Base-by-base conservation (phyloP, 805 yeast species). In the Candida boleticola region DNA sequence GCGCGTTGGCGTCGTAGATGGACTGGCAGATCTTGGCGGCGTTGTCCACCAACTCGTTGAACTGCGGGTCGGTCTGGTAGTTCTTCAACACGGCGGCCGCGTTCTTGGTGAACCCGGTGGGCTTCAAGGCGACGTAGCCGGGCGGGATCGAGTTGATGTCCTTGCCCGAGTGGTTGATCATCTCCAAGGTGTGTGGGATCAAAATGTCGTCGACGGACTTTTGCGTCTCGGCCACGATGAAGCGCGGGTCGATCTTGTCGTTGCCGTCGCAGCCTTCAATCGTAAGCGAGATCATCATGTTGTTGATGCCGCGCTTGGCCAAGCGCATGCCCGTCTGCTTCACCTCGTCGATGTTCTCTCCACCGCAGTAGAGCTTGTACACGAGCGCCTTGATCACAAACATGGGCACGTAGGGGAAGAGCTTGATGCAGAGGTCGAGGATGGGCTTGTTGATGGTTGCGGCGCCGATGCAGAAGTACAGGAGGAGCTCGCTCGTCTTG, bases 201-300 rank as follows among this genome's bases (percentile, higher is more conserved):
- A 85, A 68, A 33, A 89, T 81, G 33, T 81, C 76, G 36, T 74
- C 75, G 39, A 90, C 75, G 10, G 95, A 85, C 36, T 71, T 68
- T 44, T 79, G 71, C 16, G 92, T 85, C 58, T 82, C 83, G 16
- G 63, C 53, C 29, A 85, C 79, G 45, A 86, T 84, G 48, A 69
- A 71, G 31, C 74, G 57, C 29, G 83, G 80, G 61, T 79, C 82
- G 32, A 79, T 69, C 61, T 77, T 70, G 57, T 78, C 75, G 44
- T 76, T 77, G 29, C 96, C 96, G 49, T 87, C 87, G 41, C 97
- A 83, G 42, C 93, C 96, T 65, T 90, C 98, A 40, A 90, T 89
- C 13, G 97, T 88, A 60, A 89, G 79, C 1, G 95, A 84, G n/a
- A 90, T 70, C 96, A 90, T 89, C 95, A 90, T 88, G 70, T 90